These are phyloP conservation scores for Sporormia fimetaria DNA, from an alignment of 495 filamentous ascomycete genomes.

Conservation along the genomic window DNA sequence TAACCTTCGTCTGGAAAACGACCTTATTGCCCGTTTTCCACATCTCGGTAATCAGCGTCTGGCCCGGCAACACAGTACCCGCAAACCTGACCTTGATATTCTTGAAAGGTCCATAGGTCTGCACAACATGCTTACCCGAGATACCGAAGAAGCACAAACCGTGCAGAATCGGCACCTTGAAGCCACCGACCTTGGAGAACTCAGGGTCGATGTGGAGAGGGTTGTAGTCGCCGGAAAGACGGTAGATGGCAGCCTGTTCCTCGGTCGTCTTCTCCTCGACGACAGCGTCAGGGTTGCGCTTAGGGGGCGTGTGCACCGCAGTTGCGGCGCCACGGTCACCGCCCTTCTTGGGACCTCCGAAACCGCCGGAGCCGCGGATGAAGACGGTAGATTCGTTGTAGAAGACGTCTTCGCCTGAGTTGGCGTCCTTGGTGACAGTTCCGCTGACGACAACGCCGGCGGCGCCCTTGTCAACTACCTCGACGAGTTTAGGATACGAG, in stretches of 20 bases:
- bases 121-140: conserved; percentile 77
- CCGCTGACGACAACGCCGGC: conserved; percentile 77
- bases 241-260: conserved; percentile 93
- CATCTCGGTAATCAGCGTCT: conserved; percentile 94
- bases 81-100: conserved; percentile 97
- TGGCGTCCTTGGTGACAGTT: conserved; percentile 66
- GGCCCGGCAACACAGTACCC: conserved; percentile 80
- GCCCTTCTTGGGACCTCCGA: conserved; percentile 75
- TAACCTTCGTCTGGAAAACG: conserved; percentile 85
- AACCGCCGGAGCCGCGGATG: conserved; percentile 84
- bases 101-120: conserved; percentile 71
- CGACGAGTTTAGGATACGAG: conserved; percentile 76
- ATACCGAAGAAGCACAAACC: conserved; percentile 94
- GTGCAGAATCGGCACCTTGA: conserved; percentile 90
- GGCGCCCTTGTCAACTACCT: conserved; percentile 90
- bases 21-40: conserved; percentile 90
- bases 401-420: conserved; percentile 78
- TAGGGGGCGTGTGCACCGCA: conserved; percentile 64
- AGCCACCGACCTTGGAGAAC: conserved; percentile 90
- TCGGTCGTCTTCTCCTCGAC: conserved; percentile 83
- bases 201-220: conserved; percentile 91
- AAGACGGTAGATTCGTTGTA: conserved; percentile 93
- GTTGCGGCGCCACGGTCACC: conserved; percentile 67
- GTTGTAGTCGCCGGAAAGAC: conserved; percentile 84
- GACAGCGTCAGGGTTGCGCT: conserved; percentile 65